Conservation (phyloP, 2,329 filamentous ascomycete species). For the Penicillium janthinellum region DNA sequence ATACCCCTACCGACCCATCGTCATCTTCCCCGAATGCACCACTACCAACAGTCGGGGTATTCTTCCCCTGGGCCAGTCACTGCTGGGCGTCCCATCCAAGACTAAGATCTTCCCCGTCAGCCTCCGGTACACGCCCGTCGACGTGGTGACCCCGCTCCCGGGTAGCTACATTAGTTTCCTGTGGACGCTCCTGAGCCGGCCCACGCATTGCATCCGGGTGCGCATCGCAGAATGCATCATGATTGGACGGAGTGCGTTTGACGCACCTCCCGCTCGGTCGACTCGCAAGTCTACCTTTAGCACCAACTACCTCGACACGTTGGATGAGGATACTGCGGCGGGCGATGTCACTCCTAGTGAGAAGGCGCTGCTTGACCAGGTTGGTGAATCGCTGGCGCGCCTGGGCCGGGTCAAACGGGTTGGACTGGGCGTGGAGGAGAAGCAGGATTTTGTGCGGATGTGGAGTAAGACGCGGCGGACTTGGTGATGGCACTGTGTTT, state of each 20-base stretch:
- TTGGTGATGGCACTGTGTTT: slow-evolving; percentile 24
- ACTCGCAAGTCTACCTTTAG: slow-evolving; percentile 40
- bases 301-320: slow-evolving; percentile 50
- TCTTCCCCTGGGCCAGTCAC: slow-evolving; percentile 75
- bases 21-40: slow-evolving; percentile 89
- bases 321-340: slow-evolving; percentile 43
- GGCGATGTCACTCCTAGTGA: slow-evolving; percentile 57
- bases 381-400: slow-evolving; percentile 84
- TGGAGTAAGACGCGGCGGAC: slow-evolving; percentile 55
- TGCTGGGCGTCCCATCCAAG: slow-evolving; percentile 66
- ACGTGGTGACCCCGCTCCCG: slow-evolving; percentile 88
- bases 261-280: slow-evolving; percentile 20
- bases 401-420: slow-evolving; percentile 87
- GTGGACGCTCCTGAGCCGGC: slow-evolving; percentile 81
- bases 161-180: slow-evolving; percentile 72
- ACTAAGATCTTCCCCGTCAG: slow-evolving; percentile 88
- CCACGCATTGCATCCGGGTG: slow-evolving; percentile 87
- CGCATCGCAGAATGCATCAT: slow-evolving; percentile 76
- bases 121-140: slow-evolving; percentile 82
- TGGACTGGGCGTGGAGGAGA: slow-evolving; percentile 79
- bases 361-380: slow-evolving; percentile 70
- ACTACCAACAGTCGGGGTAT: slow-evolving; percentile 93
- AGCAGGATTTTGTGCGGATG: slow-evolving; percentile 75
- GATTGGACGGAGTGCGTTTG: slow-evolving; percentile 31
- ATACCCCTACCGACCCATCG: slow-evolving; percentile 75